phyloP scores from a whole-genome alignment of 2,329 filamentous ascomycete genomes.

The Orbilia brochopaga region DNA sequence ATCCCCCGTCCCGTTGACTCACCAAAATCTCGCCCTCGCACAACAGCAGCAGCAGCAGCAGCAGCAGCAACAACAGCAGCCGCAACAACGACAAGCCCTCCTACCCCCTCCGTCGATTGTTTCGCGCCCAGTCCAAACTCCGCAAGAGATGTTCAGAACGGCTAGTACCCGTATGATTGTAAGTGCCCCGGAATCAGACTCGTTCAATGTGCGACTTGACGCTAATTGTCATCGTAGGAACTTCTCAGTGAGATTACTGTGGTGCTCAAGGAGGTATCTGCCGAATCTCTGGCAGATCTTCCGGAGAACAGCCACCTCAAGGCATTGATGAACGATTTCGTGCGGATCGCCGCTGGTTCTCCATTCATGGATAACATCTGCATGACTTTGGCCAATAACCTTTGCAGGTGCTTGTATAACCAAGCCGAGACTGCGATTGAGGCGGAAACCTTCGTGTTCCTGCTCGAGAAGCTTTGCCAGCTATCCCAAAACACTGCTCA shows the following conservation, averaged over 20 bases:
- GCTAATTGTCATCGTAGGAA: constrained; percentile 26
- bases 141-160: constrained; percentile 42
- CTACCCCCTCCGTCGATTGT: constrained; percentile 58
- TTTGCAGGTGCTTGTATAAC: constrained; percentile 64
- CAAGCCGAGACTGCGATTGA: constrained; percentile 61
- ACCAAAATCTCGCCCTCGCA: constrained; percentile 68
- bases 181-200: constrained; percentile 12
- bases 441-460: constrained; percentile 68
- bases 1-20: constrained; percentile 54
- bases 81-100: constrained; percentile 56
- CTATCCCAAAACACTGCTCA: constrained; percentile 66
- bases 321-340: constrained; percentile 45
- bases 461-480: constrained; percentile 68
- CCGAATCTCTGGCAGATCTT: constrained; percentile 30
- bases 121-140: constrained; percentile 58
- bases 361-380: constrained; percentile 66
- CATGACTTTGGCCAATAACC: constrained; percentile 64
- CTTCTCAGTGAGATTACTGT: constrained; percentile 32
- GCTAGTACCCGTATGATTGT: constrained; percentile 46
- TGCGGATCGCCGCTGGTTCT: constrained; percentile 55
- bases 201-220: neutral
- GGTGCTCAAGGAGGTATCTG: constrained; percentile 34
- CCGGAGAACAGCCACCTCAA: constrained; percentile 43
- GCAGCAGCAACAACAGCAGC: constrained; percentile 58
- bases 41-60: constrained; percentile 65